phyloP scores from a whole-genome alignment of 192 early-diverging fungal species.

The Coemansia sp. region DNA sequence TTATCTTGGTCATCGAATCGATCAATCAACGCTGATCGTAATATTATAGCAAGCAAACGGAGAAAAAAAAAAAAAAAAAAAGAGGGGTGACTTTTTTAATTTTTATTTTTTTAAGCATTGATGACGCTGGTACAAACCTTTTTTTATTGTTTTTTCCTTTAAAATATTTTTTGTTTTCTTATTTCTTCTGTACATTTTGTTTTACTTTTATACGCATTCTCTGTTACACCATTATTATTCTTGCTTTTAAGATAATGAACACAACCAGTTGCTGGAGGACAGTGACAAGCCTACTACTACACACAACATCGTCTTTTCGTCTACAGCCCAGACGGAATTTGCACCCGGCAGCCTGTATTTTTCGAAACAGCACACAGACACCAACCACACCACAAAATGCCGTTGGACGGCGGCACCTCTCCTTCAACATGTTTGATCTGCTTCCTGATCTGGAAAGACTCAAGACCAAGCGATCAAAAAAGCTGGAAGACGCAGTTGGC shows the following conservation, averaged over 20 bases:
- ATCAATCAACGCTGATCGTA: too few relatives aligned
- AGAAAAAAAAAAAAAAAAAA: too few relatives aligned
- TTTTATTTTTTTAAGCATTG: too few relatives aligned
- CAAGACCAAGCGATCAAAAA: constrained; percentile 30
- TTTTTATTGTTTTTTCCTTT: too few relatives aligned
- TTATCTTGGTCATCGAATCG: too few relatives aligned
- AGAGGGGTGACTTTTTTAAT: too few relatives aligned
- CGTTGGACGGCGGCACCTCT: constrained; percentile 7
- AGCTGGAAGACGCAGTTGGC: constrained; percentile 37
- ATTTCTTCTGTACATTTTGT: too few relatives aligned
- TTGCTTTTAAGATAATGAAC: neutral
- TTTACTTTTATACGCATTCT: neutral
- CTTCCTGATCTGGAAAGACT: constrained; percentile 44
- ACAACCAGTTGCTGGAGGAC: neutral
- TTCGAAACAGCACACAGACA: neutral
- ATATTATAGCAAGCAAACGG: too few relatives aligned
- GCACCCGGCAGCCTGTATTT: neutral
- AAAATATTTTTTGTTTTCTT: too few relatives aligned
- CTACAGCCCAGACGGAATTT: neutral
- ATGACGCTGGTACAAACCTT: too few relatives aligned
- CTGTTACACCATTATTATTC: too few relatives aligned
- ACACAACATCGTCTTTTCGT: neutral
- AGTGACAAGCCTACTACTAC: neutral
- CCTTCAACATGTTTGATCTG: constrained; percentile 54
- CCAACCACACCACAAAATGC: neutral